These are phyloP conservation scores for Fusarium incarnatum DNA, from an alignment of 2,329 filamentous ascomycete species.

Conservation along the genomic window DNA sequence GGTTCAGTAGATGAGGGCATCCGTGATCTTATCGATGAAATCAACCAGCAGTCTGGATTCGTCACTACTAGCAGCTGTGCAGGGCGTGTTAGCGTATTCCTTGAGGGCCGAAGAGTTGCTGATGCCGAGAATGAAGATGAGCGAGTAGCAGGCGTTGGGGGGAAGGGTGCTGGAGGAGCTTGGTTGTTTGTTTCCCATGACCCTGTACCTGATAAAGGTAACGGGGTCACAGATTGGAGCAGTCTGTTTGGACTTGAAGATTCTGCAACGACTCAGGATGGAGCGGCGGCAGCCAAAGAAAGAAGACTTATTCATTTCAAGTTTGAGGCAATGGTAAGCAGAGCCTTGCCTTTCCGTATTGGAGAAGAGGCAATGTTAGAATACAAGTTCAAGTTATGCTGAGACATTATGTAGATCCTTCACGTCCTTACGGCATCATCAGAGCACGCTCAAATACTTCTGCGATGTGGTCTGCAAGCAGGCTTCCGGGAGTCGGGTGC, in stretches of 20 bases:
- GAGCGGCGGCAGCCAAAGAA: slow-evolving; percentile 42
- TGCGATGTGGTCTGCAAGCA: slow-evolving; percentile 80
- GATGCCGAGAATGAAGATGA: slow-evolving; percentile 35
- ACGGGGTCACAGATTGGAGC: slow-evolving; percentile 48
- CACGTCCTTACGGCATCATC: slow-evolving; percentile 85
- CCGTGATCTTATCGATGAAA: slow-evolving; percentile 77
- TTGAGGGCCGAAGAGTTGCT: slow-evolving; percentile 75
- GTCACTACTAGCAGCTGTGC: slow-evolving; percentile 96
- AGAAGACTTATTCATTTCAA: slow-evolving; percentile 81
- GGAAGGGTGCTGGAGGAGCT: slow-evolving; percentile 84
- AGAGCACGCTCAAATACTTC: slow-evolving; percentile 77
- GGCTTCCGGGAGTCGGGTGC: slow-evolving; percentile 94
- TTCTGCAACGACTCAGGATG: slow-evolving; percentile 43
- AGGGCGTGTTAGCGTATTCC: slow-evolving; percentile 86
- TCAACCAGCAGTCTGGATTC: slow-evolving; percentile 79
- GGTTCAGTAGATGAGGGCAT: slow-evolving; percentile 86
- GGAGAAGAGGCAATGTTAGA: slow-evolving; percentile 39
- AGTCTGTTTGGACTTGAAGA: slow-evolving; percentile 46
- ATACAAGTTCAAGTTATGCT: slow-evolving; percentile 35
- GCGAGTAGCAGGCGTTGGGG: slow-evolving; percentile 73
- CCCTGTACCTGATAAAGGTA: slow-evolving; percentile 60
- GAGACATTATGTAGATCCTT: slow-evolving; percentile 73
- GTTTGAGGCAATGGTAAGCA: slow-evolving; percentile 90
- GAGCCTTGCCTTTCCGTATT: neutral
- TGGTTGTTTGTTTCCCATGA: slow-evolving; percentile 94